Evolutionary conservation across 202 grass and related monocot genomes (phyloP).

Genomic region (Sporobolus alterniflorus): DNA sequence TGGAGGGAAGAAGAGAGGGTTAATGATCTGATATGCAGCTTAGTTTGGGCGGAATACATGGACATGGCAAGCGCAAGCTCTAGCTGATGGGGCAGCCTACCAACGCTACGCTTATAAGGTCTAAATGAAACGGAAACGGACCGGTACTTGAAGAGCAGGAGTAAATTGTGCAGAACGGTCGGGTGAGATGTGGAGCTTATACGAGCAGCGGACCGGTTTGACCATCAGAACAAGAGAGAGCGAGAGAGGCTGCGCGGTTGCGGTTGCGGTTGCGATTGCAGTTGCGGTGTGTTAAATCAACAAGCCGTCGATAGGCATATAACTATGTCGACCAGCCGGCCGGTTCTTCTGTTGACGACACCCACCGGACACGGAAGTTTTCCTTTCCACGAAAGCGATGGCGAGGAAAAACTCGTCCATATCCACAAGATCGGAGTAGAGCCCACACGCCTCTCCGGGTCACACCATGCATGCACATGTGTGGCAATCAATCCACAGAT

Average conservation of each 20-base stretch:
- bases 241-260: too few species aligned
- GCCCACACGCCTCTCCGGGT: background rate
- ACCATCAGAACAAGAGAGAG: background rate
- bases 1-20: conserved; percentile 7
- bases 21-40: background rate
- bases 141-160: background rate
- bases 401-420: background rate
- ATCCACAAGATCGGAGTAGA: too few species aligned
- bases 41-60: background rate
- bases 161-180: conserved; percentile 11
- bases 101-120: too few species aligned
- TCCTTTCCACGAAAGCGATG: background rate
- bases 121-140: conserved; percentile 5
- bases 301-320: too few species aligned
- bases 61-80: background rate
- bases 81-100: conserved; percentile 8
- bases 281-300: too few species aligned
- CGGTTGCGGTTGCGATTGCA: too few species aligned
- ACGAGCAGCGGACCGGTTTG: background rate
- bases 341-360: conserved; percentile 1
- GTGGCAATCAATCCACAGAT: background rate
- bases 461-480: background rate
- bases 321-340: background rate
- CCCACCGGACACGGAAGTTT: background rate
- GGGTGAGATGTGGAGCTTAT: background rate